These are phyloP conservation scores for Flaveria ramosissima DNA, from an alignment of 129 eudicot species.

Conservation along the genomic window DNA sequence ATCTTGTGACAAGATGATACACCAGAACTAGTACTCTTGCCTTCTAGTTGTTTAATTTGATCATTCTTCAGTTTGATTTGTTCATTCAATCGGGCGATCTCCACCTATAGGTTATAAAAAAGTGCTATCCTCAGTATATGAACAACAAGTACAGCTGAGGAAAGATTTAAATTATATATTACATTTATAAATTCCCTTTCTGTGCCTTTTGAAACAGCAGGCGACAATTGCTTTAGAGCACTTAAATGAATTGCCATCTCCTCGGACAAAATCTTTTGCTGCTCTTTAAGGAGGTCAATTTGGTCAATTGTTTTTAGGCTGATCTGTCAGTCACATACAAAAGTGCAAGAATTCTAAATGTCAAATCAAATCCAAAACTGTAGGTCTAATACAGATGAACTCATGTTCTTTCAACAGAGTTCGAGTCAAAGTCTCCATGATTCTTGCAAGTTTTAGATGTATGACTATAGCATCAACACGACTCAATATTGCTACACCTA, in stretches of 20 bases:
- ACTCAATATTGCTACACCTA: not conserved
- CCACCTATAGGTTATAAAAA: conserved; percentile 46
- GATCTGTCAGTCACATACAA: conserved; percentile 47
- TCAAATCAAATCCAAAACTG: conserved; percentile 19
- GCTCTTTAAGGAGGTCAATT: conserved; percentile 90
- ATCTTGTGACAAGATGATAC: conserved; percentile 47
- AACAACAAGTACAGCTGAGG: conserved; percentile 19
- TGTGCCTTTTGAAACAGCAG: conserved; percentile 51
- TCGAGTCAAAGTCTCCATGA: not conserved
- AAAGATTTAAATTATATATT: conserved; percentile 41
- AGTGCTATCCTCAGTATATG: conserved; percentile 20
- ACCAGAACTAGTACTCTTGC: conserved; percentile 49
- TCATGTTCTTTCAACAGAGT: not conserved
- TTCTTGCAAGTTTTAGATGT: not conserved
- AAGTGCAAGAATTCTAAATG: conserved; percentile 5
- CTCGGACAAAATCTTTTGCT: conserved; percentile 85
- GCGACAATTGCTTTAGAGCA: conserved; percentile 74
- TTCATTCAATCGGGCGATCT: conserved; percentile 67
- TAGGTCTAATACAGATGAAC: conserved; percentile 7
- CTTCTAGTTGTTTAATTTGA: conserved; percentile 69
- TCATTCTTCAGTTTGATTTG: conserved; percentile 63
- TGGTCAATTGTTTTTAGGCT: conserved; percentile 72
- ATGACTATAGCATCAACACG: not conserved
- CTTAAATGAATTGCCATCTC: conserved; percentile 90
- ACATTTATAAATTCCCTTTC: conserved; percentile 65